These are phyloP conservation scores for Termitomyces sp. DNA, from an alignment of 768 basidiomycete species.

Conservation along the genomic window DNA sequence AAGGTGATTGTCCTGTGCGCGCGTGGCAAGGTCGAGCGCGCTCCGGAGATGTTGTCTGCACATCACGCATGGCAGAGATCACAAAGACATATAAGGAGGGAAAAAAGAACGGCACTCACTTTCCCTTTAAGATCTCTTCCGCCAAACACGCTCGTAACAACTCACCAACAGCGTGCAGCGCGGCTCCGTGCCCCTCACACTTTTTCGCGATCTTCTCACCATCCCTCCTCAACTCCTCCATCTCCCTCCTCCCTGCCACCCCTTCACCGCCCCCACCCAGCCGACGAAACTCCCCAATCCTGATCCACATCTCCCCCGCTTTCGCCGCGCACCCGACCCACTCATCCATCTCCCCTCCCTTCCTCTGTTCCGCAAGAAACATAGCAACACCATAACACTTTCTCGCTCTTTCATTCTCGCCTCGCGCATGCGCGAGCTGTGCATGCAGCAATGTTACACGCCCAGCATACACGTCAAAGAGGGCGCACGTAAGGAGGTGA, in stretches of 20 bases:
- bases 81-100: slow-evolving; percentile 7
- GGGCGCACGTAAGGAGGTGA: slow-evolving; percentile 50
- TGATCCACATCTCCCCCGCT: slow-evolving; percentile 45
- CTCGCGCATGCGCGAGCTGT: slow-evolving; percentile 67
- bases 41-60: slow-evolving; percentile 51
- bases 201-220: slow-evolving; percentile 33
- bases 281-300: slow-evolving; percentile 32
- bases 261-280: slow-evolving; percentile 13
- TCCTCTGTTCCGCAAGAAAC: slow-evolving; percentile 26
- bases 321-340: slow-evolving; percentile 45
- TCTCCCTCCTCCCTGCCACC: slow-evolving; percentile 12
- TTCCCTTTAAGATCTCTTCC: slow-evolving; percentile 53
- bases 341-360: slow-evolving; percentile 19
- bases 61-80: background rate
- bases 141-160: slow-evolving; percentile 48
- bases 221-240: slow-evolving; percentile 23
- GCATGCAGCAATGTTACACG: slow-evolving; percentile 66
- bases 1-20: slow-evolving; percentile 64
- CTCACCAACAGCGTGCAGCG: slow-evolving; percentile 47
- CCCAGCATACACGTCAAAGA: slow-evolving; percentile 52
- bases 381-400: slow-evolving; percentile 63
- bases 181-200: slow-evolving; percentile 48
- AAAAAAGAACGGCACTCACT: slow-evolving; percentile 35
- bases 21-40: slow-evolving; percentile 52
- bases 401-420: slow-evolving; percentile 44